phyloP scores from a whole-genome alignment of 371 early-diverging fungal species.

The Caulochytrium protostelioides region DNA sequence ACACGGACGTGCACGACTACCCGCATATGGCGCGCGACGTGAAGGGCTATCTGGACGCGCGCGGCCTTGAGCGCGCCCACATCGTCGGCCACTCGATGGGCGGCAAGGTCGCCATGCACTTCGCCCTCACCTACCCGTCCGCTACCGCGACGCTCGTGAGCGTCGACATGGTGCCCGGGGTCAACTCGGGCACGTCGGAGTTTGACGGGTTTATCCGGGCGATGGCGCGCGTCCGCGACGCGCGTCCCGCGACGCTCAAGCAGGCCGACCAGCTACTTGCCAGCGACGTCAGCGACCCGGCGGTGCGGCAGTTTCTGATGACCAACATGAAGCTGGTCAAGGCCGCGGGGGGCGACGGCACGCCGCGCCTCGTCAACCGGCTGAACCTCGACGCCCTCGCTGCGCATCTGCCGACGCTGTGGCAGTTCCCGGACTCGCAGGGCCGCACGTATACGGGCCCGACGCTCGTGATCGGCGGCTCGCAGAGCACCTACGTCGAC shows the following conservation, averaged over 20 bases:
- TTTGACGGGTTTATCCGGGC: slow-evolving; percentile 27
- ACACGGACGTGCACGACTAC: slow-evolving; percentile 41
- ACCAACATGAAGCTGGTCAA: slow-evolving; percentile 52
- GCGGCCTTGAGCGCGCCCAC: slow-evolving; percentile 25
- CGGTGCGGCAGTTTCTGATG: slow-evolving; percentile 62
- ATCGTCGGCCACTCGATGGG: slow-evolving; percentile 86
- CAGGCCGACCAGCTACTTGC: slow-evolving; percentile 50
- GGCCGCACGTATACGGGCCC: slow-evolving; percentile 23
- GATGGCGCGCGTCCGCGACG: slow-evolving; percentile 44
- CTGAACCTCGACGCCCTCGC: slow-evolving; percentile 47
- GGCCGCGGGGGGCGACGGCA: slow-evolving; percentile 12
- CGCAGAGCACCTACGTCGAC: slow-evolving; percentile 39
- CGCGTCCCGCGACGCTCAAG: slow-evolving; percentile 28
- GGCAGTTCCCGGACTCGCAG: slow-evolving; percentile 24
- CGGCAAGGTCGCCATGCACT: slow-evolving; percentile 69
- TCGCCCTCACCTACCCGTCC: slow-evolving; percentile 40
- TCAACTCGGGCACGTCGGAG: slow-evolving; percentile 60
- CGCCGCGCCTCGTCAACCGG: too few relatives aligned
- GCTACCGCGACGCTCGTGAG: slow-evolving; percentile 12
- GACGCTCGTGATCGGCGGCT: slow-evolving; percentile 61
- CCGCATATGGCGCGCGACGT: slow-evolving; percentile 59
- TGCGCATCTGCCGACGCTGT: slow-evolving; percentile 27
- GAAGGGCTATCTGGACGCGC: slow-evolving; percentile 30
- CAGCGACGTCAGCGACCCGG: slow-evolving; percentile 22
- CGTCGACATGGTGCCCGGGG: slow-evolving; percentile 49